phyloP scores from a whole-genome alignment of 1,284 basidiomycete species.

The Pascua sp. region DNA sequence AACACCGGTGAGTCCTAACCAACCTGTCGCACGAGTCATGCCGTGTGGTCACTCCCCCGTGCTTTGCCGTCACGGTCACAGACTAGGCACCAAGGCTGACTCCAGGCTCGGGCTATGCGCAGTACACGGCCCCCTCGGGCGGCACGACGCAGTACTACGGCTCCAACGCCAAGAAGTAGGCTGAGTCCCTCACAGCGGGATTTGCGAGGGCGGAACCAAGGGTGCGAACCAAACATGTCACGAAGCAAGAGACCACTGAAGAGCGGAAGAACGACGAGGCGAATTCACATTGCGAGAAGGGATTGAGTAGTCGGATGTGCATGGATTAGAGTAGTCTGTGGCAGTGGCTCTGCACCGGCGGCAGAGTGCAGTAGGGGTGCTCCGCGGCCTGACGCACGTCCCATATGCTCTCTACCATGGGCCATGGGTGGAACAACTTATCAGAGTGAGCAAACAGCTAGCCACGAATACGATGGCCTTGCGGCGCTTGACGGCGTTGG shows the following conservation, averaged over 20 bases:
- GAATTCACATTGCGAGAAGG: not conserved
- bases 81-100: not conserved
- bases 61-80: not conserved
- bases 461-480: no score
- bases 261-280: not conserved
- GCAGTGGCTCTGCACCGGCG: no score
- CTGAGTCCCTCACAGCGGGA: not conserved
- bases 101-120: conserved; percentile 52
- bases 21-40: no score
- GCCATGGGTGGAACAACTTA: no score
- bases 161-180: conserved; percentile 9
- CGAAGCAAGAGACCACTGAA: not conserved
- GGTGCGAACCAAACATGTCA: not conserved
- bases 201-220: not conserved
- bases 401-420: no score
- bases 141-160: conserved; percentile 27
- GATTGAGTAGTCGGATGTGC: no score
- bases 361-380: no score
- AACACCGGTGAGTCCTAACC: conserved; percentile 46
- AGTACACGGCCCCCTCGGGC: conserved; percentile 58
- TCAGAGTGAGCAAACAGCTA: no score
- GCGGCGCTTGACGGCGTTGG: no score
- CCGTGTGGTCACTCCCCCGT: no score
- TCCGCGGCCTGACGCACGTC: no score
- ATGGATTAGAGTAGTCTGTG: no score